These are phyloP conservation scores for Sclerotinia borealis DNA, from an alignment of 2,329 filamentous ascomycete genomes.

Conservation along the genomic window DNA sequence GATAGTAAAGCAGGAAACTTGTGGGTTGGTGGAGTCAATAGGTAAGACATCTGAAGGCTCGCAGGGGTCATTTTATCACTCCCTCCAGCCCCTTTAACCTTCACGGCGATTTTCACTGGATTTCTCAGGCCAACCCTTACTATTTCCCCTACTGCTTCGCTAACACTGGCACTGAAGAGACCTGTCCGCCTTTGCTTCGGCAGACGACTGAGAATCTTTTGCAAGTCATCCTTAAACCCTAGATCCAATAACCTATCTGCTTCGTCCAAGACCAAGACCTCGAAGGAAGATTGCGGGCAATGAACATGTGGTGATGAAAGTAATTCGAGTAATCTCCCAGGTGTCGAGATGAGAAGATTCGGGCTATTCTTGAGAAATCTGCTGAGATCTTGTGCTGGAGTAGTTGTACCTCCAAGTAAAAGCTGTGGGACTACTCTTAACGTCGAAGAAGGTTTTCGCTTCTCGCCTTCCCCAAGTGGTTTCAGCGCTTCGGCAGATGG, in stretches of 20 bases:
- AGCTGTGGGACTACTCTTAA: constrained; percentile 75
- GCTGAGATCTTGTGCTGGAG: constrained; percentile 78
- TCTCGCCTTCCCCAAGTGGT: constrained; percentile 48
- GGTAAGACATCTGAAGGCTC: constrained; percentile 85
- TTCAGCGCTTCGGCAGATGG: constrained; percentile 64
- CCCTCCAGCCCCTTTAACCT: constrained; percentile 72
- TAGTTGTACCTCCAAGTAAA: constrained; percentile 75
- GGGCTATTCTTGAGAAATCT: constrained; percentile 77
- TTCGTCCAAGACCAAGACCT: constrained; percentile 88
- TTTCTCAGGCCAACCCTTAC: constrained; percentile 89
- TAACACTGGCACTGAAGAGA: constrained; percentile 92
- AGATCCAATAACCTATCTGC: constrained; percentile 88
- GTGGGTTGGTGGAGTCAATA: constrained; percentile 67
- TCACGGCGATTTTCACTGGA: constrained; percentile 90
- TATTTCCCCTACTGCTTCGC: constrained; percentile 87
- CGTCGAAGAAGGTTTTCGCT: constrained; percentile 39
- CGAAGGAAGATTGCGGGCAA: constrained; percentile 82
- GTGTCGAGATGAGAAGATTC: constrained; percentile 85
- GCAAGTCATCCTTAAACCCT: constrained; percentile 87
- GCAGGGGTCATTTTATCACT: constrained; percentile 87
- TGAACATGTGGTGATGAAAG: constrained; percentile 82
- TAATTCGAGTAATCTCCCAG: constrained; percentile 82
- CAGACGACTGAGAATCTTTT: constrained; percentile 73
- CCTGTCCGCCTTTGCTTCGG: constrained; percentile 93
- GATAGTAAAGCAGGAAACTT: constrained; percentile 71